Conservation (phyloP, 2,329 filamentous ascomycete genomes). For the Fusarium multiceps region DNA sequence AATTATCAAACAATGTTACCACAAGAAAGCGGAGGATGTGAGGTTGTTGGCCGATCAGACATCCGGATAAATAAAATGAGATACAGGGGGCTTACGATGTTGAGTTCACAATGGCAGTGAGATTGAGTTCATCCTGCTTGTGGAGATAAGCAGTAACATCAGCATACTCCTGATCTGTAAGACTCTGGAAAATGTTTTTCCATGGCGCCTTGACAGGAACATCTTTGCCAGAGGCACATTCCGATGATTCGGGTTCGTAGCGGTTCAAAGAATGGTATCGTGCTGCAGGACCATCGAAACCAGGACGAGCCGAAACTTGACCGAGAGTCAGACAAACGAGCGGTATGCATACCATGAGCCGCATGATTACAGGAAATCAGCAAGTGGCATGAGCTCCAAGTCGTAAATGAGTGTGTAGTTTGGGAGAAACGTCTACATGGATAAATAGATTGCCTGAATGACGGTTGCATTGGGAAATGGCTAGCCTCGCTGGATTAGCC, state of each 20-base stretch:
- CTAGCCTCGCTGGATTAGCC: background rate
- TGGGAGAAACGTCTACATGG: background rate
- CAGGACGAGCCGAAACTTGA: background rate
- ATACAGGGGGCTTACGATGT: conserved; percentile 24
- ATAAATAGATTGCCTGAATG: background rate
- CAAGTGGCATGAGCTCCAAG: background rate
- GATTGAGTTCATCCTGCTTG: conserved; percentile 21
- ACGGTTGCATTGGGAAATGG: background rate
- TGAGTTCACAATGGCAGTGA: conserved; percentile 30
- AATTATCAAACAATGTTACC: background rate
- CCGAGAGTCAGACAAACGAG: background rate
- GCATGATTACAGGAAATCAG: background rate
- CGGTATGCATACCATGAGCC: background rate
- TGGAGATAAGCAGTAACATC: conserved; percentile 30
- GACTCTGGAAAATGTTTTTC: conserved; percentile 28
- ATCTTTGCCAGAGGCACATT: conserved; percentile 2
- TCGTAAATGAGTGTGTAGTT: background rate
- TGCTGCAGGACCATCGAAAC: conserved; percentile 6
- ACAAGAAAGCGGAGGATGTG: no score
- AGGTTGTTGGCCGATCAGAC: background rate
- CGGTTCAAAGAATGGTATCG: conserved; percentile 24
- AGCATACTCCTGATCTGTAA: conserved; percentile 26
- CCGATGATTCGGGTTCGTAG: background rate
- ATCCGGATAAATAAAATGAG: background rate
- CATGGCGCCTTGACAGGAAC: background rate